These are phyloP conservation scores for Fistulinella staudtii DNA, from an alignment of 1,284 basidiomycete genomes.

Conservation along the genomic window DNA sequence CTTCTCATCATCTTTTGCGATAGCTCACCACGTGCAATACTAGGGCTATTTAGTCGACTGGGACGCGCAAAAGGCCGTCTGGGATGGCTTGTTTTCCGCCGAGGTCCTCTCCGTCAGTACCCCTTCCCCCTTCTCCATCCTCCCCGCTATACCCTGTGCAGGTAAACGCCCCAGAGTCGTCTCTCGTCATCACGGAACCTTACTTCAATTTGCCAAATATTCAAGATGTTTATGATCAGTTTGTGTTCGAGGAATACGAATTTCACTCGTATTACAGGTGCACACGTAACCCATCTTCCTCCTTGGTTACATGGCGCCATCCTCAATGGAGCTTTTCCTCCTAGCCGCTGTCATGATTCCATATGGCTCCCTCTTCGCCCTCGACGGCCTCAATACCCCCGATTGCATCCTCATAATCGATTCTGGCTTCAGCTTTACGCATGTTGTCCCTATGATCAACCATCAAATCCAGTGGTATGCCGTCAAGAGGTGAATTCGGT, in stretches of 20 bases:
- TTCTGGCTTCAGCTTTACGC: slow-evolving; percentile 90
- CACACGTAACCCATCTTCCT: slow-evolving; percentile 56
- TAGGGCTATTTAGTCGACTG: slow-evolving; percentile 90
- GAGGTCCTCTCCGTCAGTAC: slow-evolving; percentile 63
- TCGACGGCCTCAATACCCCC: slow-evolving; percentile 46
- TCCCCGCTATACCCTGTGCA: slow-evolving; percentile 32
- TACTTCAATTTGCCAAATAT: slow-evolving; percentile 91
- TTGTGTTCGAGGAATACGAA: slow-evolving; percentile 95
- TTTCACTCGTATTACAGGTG: slow-evolving; percentile 80
- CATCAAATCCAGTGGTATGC: slow-evolving; percentile 74
- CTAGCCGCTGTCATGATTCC: slow-evolving; percentile 77
- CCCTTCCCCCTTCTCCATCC: not conserved
- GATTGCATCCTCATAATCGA: slow-evolving; percentile 85
- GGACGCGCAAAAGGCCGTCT: slow-evolving; percentile 88
- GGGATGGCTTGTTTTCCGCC: slow-evolving; percentile 81
- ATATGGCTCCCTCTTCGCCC: slow-evolving; percentile 59
- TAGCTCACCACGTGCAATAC: slow-evolving; percentile 17
- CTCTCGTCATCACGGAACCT: slow-evolving; percentile 86
- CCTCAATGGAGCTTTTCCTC: slow-evolving; percentile 17
- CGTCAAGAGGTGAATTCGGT: slow-evolving; percentile 64
- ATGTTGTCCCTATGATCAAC: slow-evolving; percentile 81
- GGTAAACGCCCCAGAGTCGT: slow-evolving; percentile 69
- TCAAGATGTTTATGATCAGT: slow-evolving; percentile 88
- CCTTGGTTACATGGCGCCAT: slow-evolving; percentile 19
- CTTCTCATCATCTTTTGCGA: too few species aligned